These are phyloP conservation scores for Fonsecaea multimorphosa DNA, from an alignment of 2,329 filamentous ascomycete genomes.

Conservation along the genomic window DNA sequence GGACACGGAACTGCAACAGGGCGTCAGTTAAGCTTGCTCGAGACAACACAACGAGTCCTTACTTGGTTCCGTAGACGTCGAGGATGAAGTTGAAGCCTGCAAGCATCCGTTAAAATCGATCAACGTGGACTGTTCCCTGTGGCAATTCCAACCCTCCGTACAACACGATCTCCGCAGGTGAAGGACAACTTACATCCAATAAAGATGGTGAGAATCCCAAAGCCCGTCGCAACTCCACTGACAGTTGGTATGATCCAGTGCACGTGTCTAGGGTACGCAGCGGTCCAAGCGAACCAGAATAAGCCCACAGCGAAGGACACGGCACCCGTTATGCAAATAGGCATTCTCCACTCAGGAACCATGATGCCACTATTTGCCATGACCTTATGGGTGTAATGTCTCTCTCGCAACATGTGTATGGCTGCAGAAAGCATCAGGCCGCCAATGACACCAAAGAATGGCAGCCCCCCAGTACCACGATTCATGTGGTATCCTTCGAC, in stretches of 20 bases:
- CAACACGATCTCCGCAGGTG: neutral
- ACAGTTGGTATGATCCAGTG: slow-evolving; percentile 61
- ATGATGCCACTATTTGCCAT: neutral
- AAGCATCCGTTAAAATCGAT: neutral
- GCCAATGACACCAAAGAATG: neutral
- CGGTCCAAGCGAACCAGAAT: slow-evolving; percentile 73
- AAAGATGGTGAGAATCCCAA: slow-evolving; percentile 58
- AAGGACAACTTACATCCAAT: slow-evolving; percentile 1
- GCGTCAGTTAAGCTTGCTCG: neutral
- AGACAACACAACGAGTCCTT: neutral
- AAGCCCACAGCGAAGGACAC: slow-evolving; percentile 67
- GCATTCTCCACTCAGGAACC: neutral
- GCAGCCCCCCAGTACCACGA: slow-evolving; percentile 43
- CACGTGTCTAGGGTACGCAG: slow-evolving; percentile 53
- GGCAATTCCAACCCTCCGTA: neutral
- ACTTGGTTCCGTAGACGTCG: slow-evolving; percentile 65
- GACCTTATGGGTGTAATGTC: neutral
- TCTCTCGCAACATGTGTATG: neutral
- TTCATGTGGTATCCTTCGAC: slow-evolving; percentile 55
- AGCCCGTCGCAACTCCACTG: slow-evolving; percentile 60
- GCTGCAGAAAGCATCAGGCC: neutral
- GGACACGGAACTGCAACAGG: slow-evolving; percentile 48
- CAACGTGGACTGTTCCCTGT: neutral
- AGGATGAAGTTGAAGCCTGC: slow-evolving; percentile 57
- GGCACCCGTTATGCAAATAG: slow-evolving; percentile 58